These are phyloP conservation scores for Penicillium ochrochloron DNA, from an alignment of 495 filamentous ascomycete species.

Conservation along the genomic window DNA sequence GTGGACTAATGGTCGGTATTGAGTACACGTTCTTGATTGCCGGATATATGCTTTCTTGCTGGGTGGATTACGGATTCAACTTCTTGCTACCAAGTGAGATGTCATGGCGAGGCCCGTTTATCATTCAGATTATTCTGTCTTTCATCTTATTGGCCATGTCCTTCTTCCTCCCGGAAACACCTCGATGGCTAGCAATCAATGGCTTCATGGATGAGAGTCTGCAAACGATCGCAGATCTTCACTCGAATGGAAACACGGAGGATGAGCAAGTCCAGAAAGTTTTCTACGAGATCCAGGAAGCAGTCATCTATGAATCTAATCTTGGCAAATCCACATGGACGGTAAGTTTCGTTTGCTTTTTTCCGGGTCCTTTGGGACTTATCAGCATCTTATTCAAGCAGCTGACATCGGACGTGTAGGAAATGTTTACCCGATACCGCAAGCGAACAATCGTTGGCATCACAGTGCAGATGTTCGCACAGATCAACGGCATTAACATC, in stretches of 20 bases:
- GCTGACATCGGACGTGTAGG: not conserved
- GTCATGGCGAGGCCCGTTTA: constrained; percentile 38
- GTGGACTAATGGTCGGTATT: constrained; percentile 38
- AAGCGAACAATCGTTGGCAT: not conserved
- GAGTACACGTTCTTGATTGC: constrained; percentile 37
- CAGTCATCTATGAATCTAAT: not conserved
- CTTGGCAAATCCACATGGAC: not conserved
- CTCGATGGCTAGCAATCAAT: not conserved
- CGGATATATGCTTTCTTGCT: constrained; percentile 39
- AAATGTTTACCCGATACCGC: not conserved
- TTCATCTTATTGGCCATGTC: not conserved
- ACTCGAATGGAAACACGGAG: not conserved
- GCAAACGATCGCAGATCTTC: not conserved
- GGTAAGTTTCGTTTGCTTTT: not conserved
- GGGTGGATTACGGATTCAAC: constrained; percentile 40
- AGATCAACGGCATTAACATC: not conserved
- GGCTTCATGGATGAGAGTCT: not conserved
- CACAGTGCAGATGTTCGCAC: not conserved
- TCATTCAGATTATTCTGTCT: constrained; percentile 35
- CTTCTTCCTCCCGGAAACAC: not conserved
- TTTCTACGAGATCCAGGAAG: constrained; percentile 1
- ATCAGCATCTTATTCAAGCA: not conserved
- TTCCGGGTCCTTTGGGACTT: not conserved
- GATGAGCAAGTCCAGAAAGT: not conserved
- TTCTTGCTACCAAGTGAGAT: constrained; percentile 32